These are phyloP conservation scores for Neoascochyta sp. DNA, from an alignment of 2,329 filamentous ascomycete species.

Conservation along the genomic window DNA sequence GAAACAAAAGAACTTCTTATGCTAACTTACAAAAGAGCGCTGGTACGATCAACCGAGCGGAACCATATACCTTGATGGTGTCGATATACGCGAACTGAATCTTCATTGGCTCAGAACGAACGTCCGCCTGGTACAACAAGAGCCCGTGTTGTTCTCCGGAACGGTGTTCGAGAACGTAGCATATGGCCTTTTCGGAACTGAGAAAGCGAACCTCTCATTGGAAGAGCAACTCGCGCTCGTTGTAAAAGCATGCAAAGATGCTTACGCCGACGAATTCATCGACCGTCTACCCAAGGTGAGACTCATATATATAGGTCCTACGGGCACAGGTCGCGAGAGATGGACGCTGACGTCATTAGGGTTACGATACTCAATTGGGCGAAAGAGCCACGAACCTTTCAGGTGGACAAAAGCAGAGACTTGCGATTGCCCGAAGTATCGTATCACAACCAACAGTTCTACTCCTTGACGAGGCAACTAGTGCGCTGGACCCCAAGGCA, in stretches of 20 bases:
- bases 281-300: conserved; percentile 50
- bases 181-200: conserved; percentile 69
- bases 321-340: neutral
- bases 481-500: conserved; percentile 85
- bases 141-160: conserved; percentile 82
- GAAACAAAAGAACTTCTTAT: conserved; percentile 45
- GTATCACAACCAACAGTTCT: conserved; percentile 87
- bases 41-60: conserved; percentile 38
- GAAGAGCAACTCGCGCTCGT: conserved; percentile 69
- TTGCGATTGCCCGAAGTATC: conserved; percentile 85
- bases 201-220: conserved; percentile 49
- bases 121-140: conserved; percentile 85
- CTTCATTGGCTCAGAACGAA: conserved; percentile 88
- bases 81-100: conserved; percentile 74
- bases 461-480: conserved; percentile 81
- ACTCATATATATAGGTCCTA: too few relatives aligned
- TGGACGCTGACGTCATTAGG: conserved; percentile 56
- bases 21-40: conserved; percentile 58
- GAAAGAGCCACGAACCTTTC: conserved; percentile 87
- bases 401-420: conserved; percentile 92
- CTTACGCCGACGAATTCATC: conserved; percentile 95
- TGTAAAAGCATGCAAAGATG: conserved; percentile 76
- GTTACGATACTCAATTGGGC: conserved; percentile 88
- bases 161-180: conserved; percentile 86
- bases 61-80: conserved; percentile 29